Conservation (phyloP, 768 basidiomycete species). For the Rhizopogon vinicolor region DNA sequence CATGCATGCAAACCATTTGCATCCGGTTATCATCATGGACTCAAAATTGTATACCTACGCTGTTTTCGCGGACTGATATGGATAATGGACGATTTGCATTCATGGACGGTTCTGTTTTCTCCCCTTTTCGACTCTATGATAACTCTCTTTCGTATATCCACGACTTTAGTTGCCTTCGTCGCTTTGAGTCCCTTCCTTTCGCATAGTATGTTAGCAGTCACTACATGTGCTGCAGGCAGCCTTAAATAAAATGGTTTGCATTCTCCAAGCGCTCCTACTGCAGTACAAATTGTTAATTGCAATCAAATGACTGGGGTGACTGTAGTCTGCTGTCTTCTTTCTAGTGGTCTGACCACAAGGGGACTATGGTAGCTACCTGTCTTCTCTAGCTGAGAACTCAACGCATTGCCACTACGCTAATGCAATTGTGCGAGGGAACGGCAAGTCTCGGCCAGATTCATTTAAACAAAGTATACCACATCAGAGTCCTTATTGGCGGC, state of each 20-base stretch:
- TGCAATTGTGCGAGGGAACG: too few relatives aligned
- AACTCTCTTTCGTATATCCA: not conserved
- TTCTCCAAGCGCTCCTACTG: not conserved
- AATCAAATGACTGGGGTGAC: too few relatives aligned
- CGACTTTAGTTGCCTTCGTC: not conserved
- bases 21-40: conserved; percentile 9
- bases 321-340: too few relatives aligned
- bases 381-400: too few relatives aligned
- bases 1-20: not conserved
- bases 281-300: not conserved
- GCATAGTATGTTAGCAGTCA: not conserved
- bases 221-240: not conserved
- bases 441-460: too few relatives aligned
- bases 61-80: conserved; percentile 7
- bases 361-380: too few relatives aligned
- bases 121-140: not conserved
- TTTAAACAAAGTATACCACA: too few relatives aligned
- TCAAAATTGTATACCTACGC: conserved; percentile 8
- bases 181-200: not conserved
- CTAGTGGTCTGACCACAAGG: too few relatives aligned
- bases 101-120: conserved; percentile 11
- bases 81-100: conserved; percentile 12
- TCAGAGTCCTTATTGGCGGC: too few relatives aligned
- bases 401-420: too few relatives aligned
- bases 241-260: not conserved